Percentiles rank a stretch among this genome's conserved stretches.
Evolutionary conservation across 1,139 yeast genomes (phyloP).

Genomic region (Scheffersomyces stambukii): DNA sequence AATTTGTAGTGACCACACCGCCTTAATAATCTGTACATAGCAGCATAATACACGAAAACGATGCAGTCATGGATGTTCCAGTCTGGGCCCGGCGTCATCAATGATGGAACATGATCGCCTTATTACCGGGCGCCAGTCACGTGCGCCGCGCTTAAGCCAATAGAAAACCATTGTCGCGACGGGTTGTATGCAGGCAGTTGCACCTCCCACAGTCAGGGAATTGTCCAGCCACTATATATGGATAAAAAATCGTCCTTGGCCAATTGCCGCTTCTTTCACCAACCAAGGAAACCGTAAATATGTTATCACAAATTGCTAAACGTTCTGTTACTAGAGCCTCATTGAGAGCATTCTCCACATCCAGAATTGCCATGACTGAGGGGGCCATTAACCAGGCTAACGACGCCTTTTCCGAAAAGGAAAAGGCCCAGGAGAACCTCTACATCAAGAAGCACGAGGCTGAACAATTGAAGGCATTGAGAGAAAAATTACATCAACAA

Average conservation of each 20-base stretch:
- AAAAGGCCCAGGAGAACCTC: constrained; percentile 42
- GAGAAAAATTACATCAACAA: constrained; percentile 42
- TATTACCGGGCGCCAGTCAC: too few relatives aligned
- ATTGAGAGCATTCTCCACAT: constrained; percentile 34
- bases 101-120: too few relatives aligned
- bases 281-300: too few relatives aligned
- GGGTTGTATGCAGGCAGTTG: constrained; percentile 1
- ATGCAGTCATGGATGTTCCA: neutral
- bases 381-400: constrained; percentile 22
- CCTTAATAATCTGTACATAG: constrained; percentile 1
- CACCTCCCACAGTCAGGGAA: constrained; percentile 1
- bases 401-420: constrained; percentile 40
- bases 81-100: too few relatives aligned
- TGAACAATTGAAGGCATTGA: constrained; percentile 46
- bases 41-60: constrained; percentile 1
- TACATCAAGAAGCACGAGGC: constrained; percentile 46
- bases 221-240: too few relatives aligned
- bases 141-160: too few relatives aligned
- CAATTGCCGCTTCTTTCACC: too few relatives aligned
- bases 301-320: constrained; percentile 21
- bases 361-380: constrained; percentile 29
- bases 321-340: constrained; percentile 17
- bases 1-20: constrained; percentile 20
- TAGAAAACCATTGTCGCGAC: too few relatives aligned
- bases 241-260: too few relatives aligned